Evolutionary conservation across 139 green algal genomes (phyloP), one percentile per base, ranked within the genome.

Genomic region (Tetradesmus lagerheimii): DNA sequence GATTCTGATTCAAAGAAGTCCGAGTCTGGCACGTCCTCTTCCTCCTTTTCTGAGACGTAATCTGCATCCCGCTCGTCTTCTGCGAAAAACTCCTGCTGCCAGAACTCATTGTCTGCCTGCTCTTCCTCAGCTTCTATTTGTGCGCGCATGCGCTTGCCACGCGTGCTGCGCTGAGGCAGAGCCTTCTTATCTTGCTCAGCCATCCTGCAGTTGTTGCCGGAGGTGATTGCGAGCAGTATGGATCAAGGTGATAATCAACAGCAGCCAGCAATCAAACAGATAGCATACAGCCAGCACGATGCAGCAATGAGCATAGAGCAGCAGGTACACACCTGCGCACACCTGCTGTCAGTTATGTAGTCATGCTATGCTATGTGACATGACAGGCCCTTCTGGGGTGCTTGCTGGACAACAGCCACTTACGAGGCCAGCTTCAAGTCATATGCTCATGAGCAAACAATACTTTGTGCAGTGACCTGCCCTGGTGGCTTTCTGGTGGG

Each of bases 61-160:
- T 95, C 93, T 29, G 93, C 92, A 81, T 98, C 96, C 1, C 80
- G 80, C 15, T n/a, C 86, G 39, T 94, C 94, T 77, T 97, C 96
- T 53, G 97, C 87, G n/a, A 94, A 94, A 47, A 94, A 94, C 47
- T 98, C 96, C 82, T 98, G 96, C 78, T 96, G 94, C 97, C 97
- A 99, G 71, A 99, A 99, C 87, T 97, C 95, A 31, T 97, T 92
- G 83, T 99, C 97, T 79, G 86, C 86, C 43, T 79, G 34, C 4
- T 91, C 89, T 0, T 93, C 90, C 62, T 91, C 89, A 0, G 92
- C 89, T 35, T 90, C 89, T 39, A 94, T 37, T 45, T 82, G 84
- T 43, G 66, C 83, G n/a, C 71, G 38, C 53, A 93, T 74, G 41
- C 92, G 92, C 84, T 94, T 94, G 67, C 92, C 92, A 50, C 92